phyloP scores from a whole-genome alignment of 495 filamentous ascomycete species.

The Aspergillus panamensis region DNA sequence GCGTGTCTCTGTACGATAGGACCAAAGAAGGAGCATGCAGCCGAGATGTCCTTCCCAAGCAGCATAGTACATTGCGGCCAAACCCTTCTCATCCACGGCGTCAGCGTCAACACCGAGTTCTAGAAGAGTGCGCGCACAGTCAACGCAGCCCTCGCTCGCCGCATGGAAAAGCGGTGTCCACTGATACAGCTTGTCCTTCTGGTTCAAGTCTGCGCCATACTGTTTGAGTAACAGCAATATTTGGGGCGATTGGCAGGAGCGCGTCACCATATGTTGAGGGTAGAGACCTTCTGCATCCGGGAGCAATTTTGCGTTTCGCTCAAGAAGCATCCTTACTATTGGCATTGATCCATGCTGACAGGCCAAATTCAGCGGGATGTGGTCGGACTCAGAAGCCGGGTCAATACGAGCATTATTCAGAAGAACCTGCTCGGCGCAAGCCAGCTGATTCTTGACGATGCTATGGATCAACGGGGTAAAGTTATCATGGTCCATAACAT shows the following conservation, averaged over 20 bases:
- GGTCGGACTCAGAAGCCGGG: conserved; percentile 77
- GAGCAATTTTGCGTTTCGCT: conserved; percentile 70
- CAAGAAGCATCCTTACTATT: conserved; percentile 79
- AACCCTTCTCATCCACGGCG: conserved; percentile 83
- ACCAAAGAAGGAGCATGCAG: conserved; percentile 85
- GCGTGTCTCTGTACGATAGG: conserved; percentile 30
- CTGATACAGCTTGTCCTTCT: conserved; percentile 90
- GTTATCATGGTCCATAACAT: conserved; percentile 91
- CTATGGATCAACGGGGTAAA: conserved; percentile 94
- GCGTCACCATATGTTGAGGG: conserved; percentile 94
- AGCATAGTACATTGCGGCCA: conserved; percentile 96
- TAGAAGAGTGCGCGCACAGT: conserved; percentile 75
- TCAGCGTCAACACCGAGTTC: conserved; percentile 69
- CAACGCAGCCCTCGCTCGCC: conserved; percentile 91
- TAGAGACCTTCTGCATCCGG: conserved; percentile 95
- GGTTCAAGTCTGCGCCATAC: conserved; percentile 88
- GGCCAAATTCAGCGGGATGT: conserved; percentile 89
- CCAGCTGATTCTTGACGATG: conserved; percentile 77
- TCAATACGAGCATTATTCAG: conserved; percentile 71
- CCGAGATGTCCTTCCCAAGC: conserved; percentile 96
- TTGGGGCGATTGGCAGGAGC: conserved; percentile 76
- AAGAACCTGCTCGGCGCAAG: conserved; percentile 74
- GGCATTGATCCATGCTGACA: conserved; percentile 84
- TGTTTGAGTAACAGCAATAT: conserved; percentile 74
- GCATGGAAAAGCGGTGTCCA: conserved; percentile 98